phyloP scores from a whole-genome alignment of 2,329 filamentous ascomycete species.

The Truncatella angustata region DNA sequence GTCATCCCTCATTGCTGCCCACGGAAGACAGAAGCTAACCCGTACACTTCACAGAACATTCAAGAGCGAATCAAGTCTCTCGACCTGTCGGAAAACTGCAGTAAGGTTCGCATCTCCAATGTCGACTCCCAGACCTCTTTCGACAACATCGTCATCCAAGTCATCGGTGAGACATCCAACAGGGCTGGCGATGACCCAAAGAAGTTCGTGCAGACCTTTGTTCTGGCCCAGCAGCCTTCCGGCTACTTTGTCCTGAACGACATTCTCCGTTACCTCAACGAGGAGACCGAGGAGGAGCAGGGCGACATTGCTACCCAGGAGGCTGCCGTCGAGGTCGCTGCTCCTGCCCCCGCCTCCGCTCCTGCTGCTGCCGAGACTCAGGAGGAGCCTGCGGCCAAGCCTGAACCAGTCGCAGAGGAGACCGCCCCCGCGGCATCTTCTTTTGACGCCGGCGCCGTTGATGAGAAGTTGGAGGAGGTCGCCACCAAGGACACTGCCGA shows the following conservation, averaged over 20 bases:
- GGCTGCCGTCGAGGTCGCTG: slow-evolving; percentile 23
- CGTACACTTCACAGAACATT: slow-evolving; percentile 63
- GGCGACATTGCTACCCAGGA: slow-evolving; percentile 36
- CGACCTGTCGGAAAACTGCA: slow-evolving; percentile 82
- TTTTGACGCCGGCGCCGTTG: slow-evolving; percentile 47
- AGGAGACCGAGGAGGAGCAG: slow-evolving; percentile 74
- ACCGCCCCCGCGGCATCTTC: slow-evolving; percentile 16
- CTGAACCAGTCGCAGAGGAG: slow-evolving; percentile 35
- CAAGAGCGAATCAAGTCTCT: slow-evolving; percentile 91
- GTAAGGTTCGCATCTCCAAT: slow-evolving; percentile 93
- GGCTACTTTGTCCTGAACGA: slow-evolving; percentile 99
- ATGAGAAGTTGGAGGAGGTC: slow-evolving; percentile 60
- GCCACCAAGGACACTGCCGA: slow-evolving; percentile 28
- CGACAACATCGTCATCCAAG: slow-evolving; percentile 94
- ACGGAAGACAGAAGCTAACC: slow-evolving; percentile 9
- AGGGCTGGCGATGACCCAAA: slow-evolving; percentile 77
- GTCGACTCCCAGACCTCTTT: slow-evolving; percentile 94
- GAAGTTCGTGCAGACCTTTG: slow-evolving; percentile 97
- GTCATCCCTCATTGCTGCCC: not conserved
- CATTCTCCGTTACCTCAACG: slow-evolving; percentile 89
- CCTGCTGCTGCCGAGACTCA: slow-evolving; percentile 26
- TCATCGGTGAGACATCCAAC: slow-evolving; percentile 97
- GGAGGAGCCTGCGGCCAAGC: slow-evolving; percentile 28
- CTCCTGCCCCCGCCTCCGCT: slow-evolving; percentile 16
- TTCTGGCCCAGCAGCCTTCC: slow-evolving; percentile 91